A percentile compares a stretch with the other conserved stretches of the same genome.
Evolutionary conservation across 106 monocot species (phyloP).

Genomic region (Dendrobium nobile): DNA sequence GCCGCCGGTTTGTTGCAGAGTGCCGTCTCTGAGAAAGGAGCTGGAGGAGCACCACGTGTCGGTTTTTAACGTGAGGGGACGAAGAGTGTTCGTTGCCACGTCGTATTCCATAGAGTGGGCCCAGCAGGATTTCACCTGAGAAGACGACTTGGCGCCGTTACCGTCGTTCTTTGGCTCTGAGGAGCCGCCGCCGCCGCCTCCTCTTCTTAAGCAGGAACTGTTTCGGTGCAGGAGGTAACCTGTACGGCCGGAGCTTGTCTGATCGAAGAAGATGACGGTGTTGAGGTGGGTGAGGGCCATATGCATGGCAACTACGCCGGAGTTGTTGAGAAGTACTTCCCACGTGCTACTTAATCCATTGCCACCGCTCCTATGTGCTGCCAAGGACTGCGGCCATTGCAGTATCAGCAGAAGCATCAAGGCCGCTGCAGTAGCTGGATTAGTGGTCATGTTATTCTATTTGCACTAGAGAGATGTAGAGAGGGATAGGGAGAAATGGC

Average conservation of each 20-base stretch:
- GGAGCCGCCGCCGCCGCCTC: not conserved
- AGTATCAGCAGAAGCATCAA: not conserved
- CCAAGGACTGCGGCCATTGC: not conserved
- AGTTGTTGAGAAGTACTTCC: slow-evolving; percentile 46
- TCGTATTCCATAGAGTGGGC: slow-evolving; percentile 36
- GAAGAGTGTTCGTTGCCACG: slow-evolving; percentile 21
- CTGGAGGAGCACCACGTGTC: slow-evolving; percentile 52
- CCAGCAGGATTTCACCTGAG: slow-evolving; percentile 12
- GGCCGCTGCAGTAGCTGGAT: not conserved
- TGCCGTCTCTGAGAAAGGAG: slow-evolving; percentile 34
- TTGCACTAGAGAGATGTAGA: not conserved
- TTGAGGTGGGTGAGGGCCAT: slow-evolving; percentile 34
- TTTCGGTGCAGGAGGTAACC: slow-evolving; percentile 13
- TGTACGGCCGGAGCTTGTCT: slow-evolving; percentile 33
- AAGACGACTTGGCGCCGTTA: not conserved
- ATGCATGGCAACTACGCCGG: slow-evolving; percentile 57
- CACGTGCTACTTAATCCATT: slow-evolving; percentile 15
- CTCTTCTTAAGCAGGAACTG: slow-evolving; percentile 1
- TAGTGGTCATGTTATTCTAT: not conserved
- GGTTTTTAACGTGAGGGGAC: slow-evolving; percentile 20
- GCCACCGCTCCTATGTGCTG: not conserved
- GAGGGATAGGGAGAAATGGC: no score
- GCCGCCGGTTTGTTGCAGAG: slow-evolving; percentile 42
- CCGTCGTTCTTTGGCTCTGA: not conserved
- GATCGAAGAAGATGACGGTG: slow-evolving; percentile 48